Base-by-base conservation (phyloP, 2,329 filamentous ascomycete genomes). In the Rugonectria rugulosa region DNA sequence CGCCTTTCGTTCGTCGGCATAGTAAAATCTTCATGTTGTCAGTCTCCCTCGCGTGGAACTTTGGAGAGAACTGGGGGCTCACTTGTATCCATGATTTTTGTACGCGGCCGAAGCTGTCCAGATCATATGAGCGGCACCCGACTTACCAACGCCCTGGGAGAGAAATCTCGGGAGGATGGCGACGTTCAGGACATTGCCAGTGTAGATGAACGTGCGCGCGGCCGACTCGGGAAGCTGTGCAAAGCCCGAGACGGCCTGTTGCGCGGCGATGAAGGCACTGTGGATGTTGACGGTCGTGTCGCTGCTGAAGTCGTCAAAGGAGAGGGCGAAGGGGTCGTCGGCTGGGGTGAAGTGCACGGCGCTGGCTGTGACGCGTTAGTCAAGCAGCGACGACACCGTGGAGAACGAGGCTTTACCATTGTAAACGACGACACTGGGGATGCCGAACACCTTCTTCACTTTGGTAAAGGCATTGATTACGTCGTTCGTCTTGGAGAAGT, bases 21-120 rank as follows among this genome's bases (percentile, higher is more conserved):
- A 84, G 59, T 82, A 82, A 61, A 83, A 84, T 34, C 80, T 82
- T 56, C 4, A 51, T 37, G 10, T 1, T 7, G 7, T 53, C 20
- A 48, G 41, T 53, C 26, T 29, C n/a, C 11, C 44, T 37, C 9
- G 49, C 29, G 10, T 9, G 10, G n/a, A 3, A 46, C 29, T 37
- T 17, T 3, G 26, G 9, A 43, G 12, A 15, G 21, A 5, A 26
- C 1, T 15, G 17, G 23, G n/a, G n/a, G 51, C 68, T 43, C 66
- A 69, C 73, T 72, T 73, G 61, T 59, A 73, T 36, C 75, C 73
- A 29, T 64, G 53, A 7, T 69, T 68, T 47, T 67, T 63, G 58
- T 78, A 78, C 2, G 61, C 64, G 14, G 53, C 60, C 0, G 73
- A 67, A 19, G 77, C 73, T 6, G 57, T 54, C 55, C 44, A 50